Evolutionary conservation across 805 yeast genomes (phyloP), one percentile per base, ranked within the genome.

Genomic region (Pichia eremophila): DNA sequence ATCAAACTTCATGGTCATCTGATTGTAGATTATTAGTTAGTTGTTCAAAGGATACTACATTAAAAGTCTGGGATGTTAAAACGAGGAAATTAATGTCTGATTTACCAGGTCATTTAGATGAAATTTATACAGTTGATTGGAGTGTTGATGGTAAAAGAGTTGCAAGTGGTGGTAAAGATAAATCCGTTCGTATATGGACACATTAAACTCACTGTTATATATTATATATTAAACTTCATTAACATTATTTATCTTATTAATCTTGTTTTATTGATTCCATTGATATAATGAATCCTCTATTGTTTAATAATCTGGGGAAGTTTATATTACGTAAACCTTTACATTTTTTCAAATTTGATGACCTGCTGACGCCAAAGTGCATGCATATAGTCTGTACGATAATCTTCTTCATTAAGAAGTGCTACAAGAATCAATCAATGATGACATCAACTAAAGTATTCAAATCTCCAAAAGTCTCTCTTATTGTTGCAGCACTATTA

Each of bases 91-190:
- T 93, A 47, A 76, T 80, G 49, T 87, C 83, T 17, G 99, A 93
- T 65, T 74, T 93, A 49, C 99, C 99, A 0, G 99, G 99, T 1
- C 99, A 93, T 62, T 71, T 81, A 15, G 99, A 93, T 60, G 99
- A 93, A 67, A 96, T 93, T 0, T 93, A 79, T 62, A 95, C 97
- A 0, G 96, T 93, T 5, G 99, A 93, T 59, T 93, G 99, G 99
- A 86, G 96, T 70, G 79, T 84, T 47, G 99, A 93, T 63, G 99
- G 99, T 41, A 78, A 77, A 54, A 74, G 83, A 55, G 98, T 93
- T 12, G 95, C 91, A n/a, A 86, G 96, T 63, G 99, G 98, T 19
- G 98, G 99, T 45, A 90, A 89, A 62, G 99, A 93, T 64, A 93
- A 90, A 65, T 84, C 84, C 74, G 89, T 93, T 25, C 75, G 97